Conservation (phyloP, 345 rosid species). For the Citrus mangshanensis region DNA sequence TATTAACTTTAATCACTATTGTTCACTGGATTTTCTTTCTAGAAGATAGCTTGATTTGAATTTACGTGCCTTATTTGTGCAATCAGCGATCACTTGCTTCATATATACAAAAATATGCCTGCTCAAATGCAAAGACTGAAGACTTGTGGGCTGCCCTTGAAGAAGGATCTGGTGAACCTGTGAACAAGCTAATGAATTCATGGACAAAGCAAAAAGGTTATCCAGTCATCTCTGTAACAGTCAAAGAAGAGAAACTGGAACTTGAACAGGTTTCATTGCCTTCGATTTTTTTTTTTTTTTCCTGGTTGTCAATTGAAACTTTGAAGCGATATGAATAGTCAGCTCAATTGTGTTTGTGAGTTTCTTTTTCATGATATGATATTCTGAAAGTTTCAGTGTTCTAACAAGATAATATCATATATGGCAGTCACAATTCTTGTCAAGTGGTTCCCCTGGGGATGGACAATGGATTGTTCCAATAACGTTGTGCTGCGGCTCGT, state of each 20-base stretch:
- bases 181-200: conserved; percentile 84
- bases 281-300: not conserved
- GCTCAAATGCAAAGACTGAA: conserved; percentile 88
- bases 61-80: conserved; percentile 6
- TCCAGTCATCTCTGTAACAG: conserved; percentile 76
- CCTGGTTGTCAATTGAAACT: not conserved
- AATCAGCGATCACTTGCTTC: conserved; percentile 86
- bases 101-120: conserved; percentile 68
- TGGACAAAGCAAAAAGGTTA: conserved; percentile 95
- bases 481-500: conserved; percentile 77
- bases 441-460: conserved; percentile 75
- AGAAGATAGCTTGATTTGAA: conserved; percentile 4
- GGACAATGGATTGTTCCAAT: conserved; percentile 98
- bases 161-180: conserved; percentile 85
- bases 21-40: not conserved
- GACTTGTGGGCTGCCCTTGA: conserved; percentile 93
- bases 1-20: not conserved
- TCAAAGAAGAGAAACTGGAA: conserved; percentile 70
- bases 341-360: not conserved
- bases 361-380: conserved; percentile 1
- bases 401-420: conserved; percentile 21
- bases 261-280: conserved; percentile 70
- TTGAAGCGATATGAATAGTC: not conserved
- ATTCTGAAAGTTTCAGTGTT: conserved; percentile 10
- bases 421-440: conserved; percentile 80